A percentile compares a stretch with the other conserved stretches of the same genome.
Conservation (phyloP, 2,329 filamentous ascomycete species). For the Chaetomium strumarium region DNA sequence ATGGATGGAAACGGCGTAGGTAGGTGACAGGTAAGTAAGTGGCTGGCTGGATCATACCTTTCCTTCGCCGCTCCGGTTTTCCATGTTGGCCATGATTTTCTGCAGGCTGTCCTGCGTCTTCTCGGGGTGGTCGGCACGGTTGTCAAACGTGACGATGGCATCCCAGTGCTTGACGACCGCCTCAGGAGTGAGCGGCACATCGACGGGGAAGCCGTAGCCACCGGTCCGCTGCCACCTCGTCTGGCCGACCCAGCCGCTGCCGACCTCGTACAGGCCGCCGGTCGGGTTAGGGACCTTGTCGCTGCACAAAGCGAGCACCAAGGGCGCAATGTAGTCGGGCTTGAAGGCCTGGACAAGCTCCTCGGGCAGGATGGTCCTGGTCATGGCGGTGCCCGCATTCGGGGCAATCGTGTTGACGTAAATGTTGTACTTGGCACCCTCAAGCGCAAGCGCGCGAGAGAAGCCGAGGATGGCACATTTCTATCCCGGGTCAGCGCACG, state of each 20-base stretch:
- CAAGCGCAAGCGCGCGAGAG: slow-evolving; percentile 84
- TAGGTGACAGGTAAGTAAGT: slow-evolving; percentile 12
- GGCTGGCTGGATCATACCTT: slow-evolving; percentile 53
- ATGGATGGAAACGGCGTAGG: slow-evolving; percentile 18
- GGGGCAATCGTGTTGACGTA: slow-evolving; percentile 97
- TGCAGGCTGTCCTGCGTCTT: slow-evolving; percentile 70
- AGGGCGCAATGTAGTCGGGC: slow-evolving; percentile 93
- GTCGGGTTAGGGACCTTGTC: slow-evolving; percentile 84
- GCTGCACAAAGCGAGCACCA: slow-evolving; percentile 77
- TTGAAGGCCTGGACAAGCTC: slow-evolving; percentile 99
- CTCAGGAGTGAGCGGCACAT: slow-evolving; percentile 78
- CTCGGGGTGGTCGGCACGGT: slow-evolving; percentile 78
- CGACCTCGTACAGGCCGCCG: slow-evolving; percentile 87
- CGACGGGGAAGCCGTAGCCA: slow-evolving; percentile 85
- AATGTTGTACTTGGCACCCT: slow-evolving; percentile 97
- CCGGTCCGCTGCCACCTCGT: slow-evolving; percentile 93
- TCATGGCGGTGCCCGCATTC: slow-evolving; percentile 95
- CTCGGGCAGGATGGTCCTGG: slow-evolving; percentile 86
- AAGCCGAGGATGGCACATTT: slow-evolving; percentile 93
- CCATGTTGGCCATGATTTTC: slow-evolving; percentile 75
- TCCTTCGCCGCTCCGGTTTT: slow-evolving; percentile 60
- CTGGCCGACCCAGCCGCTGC: slow-evolving; percentile 84
- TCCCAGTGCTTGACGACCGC: slow-evolving; percentile 70
- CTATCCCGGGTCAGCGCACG: slow-evolving; percentile 37
- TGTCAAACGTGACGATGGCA: slow-evolving; percentile 79